phyloP scores from a whole-genome alignment of 768 basidiomycete species.

The Mycena capillaripes region DNA sequence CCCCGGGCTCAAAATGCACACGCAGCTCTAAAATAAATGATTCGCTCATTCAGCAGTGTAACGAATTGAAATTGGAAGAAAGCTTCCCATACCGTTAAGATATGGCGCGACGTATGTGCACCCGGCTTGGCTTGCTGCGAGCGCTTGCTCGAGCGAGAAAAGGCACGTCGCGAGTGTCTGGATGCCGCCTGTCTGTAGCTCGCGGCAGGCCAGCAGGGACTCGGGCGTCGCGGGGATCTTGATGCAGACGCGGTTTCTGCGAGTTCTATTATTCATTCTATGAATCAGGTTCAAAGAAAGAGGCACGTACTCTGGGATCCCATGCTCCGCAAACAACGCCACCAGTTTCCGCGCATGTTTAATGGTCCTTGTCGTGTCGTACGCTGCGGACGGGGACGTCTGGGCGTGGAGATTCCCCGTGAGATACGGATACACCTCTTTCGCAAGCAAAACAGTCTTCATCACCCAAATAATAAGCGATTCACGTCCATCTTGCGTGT shows the following conservation, averaged over 20 bases:
- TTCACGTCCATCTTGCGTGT: background rate
- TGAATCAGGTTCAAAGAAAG: background rate
- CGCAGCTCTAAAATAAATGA: slow-evolving; percentile 54
- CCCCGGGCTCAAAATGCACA: slow-evolving; percentile 58
- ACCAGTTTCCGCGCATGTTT: slow-evolving; percentile 59
- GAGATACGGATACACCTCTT: slow-evolving; percentile 56
- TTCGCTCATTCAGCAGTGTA: background rate
- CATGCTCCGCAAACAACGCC: slow-evolving; percentile 55
- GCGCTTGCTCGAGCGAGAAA: slow-evolving; percentile 68
- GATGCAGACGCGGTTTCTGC: slow-evolving; percentile 65
- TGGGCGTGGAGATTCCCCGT: slow-evolving; percentile 61
- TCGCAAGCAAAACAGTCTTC: slow-evolving; percentile 61
- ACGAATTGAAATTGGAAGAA: background rate
- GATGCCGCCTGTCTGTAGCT: slow-evolving; percentile 60
- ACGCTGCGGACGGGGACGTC: slow-evolving; percentile 57
- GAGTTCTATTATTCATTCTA: background rate
- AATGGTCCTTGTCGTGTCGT: slow-evolving; percentile 57
- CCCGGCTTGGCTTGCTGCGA: slow-evolving; percentile 66
- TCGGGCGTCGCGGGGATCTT: slow-evolving; percentile 72
- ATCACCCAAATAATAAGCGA: background rate
- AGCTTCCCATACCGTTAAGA: slow-evolving; percentile 59
- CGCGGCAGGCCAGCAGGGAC: slow-evolving; percentile 62
- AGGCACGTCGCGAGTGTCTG: slow-evolving; percentile 68
- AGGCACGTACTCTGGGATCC: slow-evolving; percentile 53
- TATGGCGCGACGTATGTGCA: slow-evolving; percentile 70